Evolutionary conservation across 2,329 filamentous ascomycete genomes (phyloP).

Genomic region (Cadophora sp.): DNA sequence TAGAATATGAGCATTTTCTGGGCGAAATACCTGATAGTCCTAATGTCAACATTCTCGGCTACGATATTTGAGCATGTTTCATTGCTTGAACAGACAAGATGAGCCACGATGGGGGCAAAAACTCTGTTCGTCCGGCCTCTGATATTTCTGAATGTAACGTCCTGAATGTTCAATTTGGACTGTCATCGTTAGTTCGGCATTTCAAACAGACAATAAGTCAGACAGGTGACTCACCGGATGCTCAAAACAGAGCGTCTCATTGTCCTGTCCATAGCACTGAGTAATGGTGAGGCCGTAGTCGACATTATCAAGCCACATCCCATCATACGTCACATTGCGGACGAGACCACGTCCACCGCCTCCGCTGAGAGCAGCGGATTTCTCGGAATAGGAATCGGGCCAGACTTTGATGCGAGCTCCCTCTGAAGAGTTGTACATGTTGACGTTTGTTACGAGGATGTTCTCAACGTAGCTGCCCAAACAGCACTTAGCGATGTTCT

Average conservation of each 20-base stretch:
- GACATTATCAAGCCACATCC: slow-evolving; percentile 14
- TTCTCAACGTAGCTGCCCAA: slow-evolving; percentile 13
- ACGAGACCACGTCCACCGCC: slow-evolving; percentile 16
- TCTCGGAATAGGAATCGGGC: background rate
- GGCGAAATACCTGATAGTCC: slow-evolving; percentile 5
- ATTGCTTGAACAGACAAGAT: slow-evolving; percentile 41
- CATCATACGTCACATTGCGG: slow-evolving; percentile 19
- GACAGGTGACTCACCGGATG: slow-evolving; percentile 10
- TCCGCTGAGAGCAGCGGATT: background rate
- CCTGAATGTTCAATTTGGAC: slow-evolving; percentile 18
- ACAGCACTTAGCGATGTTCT: background rate
- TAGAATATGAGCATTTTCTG: background rate
- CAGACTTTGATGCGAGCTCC: slow-evolving; percentile 22
- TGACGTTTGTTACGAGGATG: slow-evolving; percentile 17
- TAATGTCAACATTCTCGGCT: slow-evolving; percentile 25
- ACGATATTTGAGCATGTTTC: slow-evolving; percentile 24
- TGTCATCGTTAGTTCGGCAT: background rate
- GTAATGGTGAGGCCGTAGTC: slow-evolving; percentile 17
- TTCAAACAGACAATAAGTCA: background rate
- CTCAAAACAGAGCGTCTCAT: slow-evolving; percentile 15
- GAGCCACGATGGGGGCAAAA: slow-evolving; percentile 41
- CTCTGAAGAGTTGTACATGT: slow-evolving; percentile 20
- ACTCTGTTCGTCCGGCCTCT: slow-evolving; percentile 11
- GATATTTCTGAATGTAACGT: slow-evolving; percentile 16
- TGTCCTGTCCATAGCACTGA: slow-evolving; percentile 19